Evolutionary conservation across 2,329 filamentous ascomycete genomes (phyloP), one percentile per base, ranked within the genome.

Genomic region (Aotearoamyces nothofagi): DNA sequence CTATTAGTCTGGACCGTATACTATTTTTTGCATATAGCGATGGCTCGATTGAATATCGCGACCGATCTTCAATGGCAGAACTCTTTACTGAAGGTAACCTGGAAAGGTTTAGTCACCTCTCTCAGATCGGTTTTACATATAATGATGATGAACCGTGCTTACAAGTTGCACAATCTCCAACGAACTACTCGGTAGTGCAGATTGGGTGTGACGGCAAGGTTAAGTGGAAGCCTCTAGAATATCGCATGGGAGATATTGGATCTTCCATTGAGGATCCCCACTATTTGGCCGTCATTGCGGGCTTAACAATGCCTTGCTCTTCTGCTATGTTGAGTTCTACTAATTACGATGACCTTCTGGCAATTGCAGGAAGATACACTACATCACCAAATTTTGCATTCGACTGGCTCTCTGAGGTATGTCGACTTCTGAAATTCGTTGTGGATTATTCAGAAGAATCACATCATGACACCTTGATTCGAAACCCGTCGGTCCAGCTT

Each of bases 361-460:
- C 76, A 7, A 66, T 78, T 14, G 66, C 71, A 9, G 47, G 55
- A 53, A 44, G 41, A 47, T 39, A 37, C 22, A 36, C 38, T 5
- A 43, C 24, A 34, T 37, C 9, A 31, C 31, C 42, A 74, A 68
- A 64, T 28, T 71, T 78, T 38, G 57, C 70, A 30, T 60, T 63
- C 23, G 61, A 73, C 33, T 73, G 75, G 60, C 57, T 80, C 29
- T 63, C 60, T 22, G 74, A 80, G 38, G 58, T 84, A 9, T 72
- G 81, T 29, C 63, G 69, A 22, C 69, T 79, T 33, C 57, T 86
- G 29, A 77, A 75, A 37, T 63, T 81, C 16, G 71, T 75, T 27
- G 69, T 86, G 26, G 87, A 96, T 53, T 92, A 86, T 46, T 78
- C 82, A 0, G 68, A 80, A 27, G 81, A 92, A 35, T 58, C 69